Percentiles rank a stretch among this genome's conserved stretches.
Evolutionary conservation across 2,329 filamentous ascomycete genomes (phyloP).

Genomic region (Venturia carpophila): DNA sequence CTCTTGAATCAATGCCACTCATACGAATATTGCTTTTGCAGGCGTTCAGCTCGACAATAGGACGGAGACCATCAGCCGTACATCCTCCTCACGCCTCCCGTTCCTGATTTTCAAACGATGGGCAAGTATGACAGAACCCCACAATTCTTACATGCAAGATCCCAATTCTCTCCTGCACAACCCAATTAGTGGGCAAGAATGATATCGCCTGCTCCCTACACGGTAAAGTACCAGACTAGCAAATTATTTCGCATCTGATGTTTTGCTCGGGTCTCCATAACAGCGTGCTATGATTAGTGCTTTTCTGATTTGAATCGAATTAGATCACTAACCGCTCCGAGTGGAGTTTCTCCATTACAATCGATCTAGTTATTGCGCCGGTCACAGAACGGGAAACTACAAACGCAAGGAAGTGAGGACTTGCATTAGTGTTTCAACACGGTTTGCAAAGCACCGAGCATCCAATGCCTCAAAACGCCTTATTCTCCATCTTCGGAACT

Average conservation of each 20-base stretch:
- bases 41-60: not conserved
- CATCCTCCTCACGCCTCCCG: not conserved
- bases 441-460: too few species aligned
- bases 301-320: not conserved
- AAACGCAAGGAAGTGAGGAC: too few species aligned
- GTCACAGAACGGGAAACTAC: too few species aligned
- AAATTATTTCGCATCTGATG: not conserved
- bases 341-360: too few species aligned
- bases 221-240: not conserved
- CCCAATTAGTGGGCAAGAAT: too few species aligned
- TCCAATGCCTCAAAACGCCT: too few species aligned
- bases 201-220: not conserved
- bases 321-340: too few species aligned
- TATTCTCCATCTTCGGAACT: too few species aligned
- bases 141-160: constrained; percentile 1
- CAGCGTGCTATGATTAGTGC: not conserved
- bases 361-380: too few species aligned
- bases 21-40: not conserved
- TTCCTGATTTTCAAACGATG: not conserved
- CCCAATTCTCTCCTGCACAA: not conserved
- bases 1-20: not conserved
- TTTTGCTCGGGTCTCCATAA: not conserved
- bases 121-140: not conserved
- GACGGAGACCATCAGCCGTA: not conserved
- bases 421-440: too few species aligned